A percentile compares a stretch with the other conserved stretches of the same genome.
phyloP scores from a whole-genome alignment of 345 rosid species.

The Salix exigua region DNA sequence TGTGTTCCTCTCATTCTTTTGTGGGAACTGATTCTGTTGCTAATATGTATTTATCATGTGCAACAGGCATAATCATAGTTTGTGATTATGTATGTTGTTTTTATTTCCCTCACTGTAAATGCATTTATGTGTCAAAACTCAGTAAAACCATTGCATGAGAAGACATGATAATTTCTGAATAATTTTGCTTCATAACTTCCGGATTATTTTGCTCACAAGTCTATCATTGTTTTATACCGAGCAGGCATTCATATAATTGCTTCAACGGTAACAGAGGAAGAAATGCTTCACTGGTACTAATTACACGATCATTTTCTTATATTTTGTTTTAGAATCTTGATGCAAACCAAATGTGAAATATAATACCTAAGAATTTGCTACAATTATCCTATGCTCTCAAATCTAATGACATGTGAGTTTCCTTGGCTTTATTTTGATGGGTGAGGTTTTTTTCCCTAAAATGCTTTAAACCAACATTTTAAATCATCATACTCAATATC shows the following conservation, averaged over 20 bases:
- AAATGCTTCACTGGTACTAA: slow-evolving; percentile 87
- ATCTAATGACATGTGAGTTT: neutral
- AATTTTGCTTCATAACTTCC: neutral
- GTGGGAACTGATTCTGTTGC: neutral
- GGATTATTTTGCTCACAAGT: slow-evolving; percentile 11
- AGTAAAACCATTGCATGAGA: neutral
- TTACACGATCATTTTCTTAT: slow-evolving; percentile 1
- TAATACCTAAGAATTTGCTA: neutral
- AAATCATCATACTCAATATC: neutral
- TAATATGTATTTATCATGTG: neutral
- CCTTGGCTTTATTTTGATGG: neutral
- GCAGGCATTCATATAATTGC: slow-evolving; percentile 98
- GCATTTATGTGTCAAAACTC: neutral
- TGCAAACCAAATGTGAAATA: neutral
- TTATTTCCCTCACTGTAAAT: neutral
- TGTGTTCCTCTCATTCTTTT: neutral
- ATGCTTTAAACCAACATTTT: neutral
- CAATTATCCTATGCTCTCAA: neutral
- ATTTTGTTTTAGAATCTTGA: neutral
- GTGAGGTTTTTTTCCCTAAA: neutral
- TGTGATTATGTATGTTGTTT: neutral
- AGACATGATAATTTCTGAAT: neutral
- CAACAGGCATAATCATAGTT: neutral
- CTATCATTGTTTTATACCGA: slow-evolving; percentile 25
- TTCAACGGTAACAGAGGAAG: slow-evolving; percentile 86